Conservation (phyloP, 2,329 filamentous ascomycete species). For the Magnaporthiopsis poae region DNA sequence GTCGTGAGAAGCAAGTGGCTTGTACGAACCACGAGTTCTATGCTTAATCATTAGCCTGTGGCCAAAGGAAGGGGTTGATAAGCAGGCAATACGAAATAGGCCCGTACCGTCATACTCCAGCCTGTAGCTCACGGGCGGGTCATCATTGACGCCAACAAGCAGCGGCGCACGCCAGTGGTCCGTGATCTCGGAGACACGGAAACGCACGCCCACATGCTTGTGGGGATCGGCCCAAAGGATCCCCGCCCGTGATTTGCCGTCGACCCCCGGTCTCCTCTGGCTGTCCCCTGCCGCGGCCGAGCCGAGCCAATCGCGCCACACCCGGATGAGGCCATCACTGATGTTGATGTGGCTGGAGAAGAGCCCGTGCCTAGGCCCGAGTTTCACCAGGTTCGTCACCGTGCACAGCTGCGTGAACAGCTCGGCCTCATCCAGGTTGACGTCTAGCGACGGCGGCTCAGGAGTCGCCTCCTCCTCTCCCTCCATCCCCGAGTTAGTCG, state of each 20-base stretch:
- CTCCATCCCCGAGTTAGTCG: constrained; percentile 6
- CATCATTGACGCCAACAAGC: constrained; percentile 48
- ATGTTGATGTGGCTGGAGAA: constrained; percentile 58
- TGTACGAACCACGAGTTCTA: constrained; percentile 59
- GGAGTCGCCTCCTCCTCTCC: constrained; percentile 13
- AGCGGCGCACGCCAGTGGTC: constrained; percentile 37
- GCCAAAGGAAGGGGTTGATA: not conserved
- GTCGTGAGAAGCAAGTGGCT: constrained; percentile 53
- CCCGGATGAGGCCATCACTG: constrained; percentile 56
- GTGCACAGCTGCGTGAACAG: constrained; percentile 66
- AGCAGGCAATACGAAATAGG: not conserved
- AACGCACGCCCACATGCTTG: constrained; percentile 57
- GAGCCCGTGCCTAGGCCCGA: constrained; percentile 49
- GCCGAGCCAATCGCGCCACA: constrained; percentile 67
- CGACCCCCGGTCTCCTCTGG: constrained; percentile 9
- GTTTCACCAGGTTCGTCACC: constrained; percentile 57
- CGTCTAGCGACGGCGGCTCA: constrained; percentile 44
- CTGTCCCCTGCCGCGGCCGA: constrained; percentile 25
- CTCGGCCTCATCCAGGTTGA: constrained; percentile 60
- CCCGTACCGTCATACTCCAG: constrained; percentile 58
- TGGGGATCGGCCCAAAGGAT: constrained; percentile 61
- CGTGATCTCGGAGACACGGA: constrained; percentile 48
- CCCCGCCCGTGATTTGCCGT: constrained; percentile 16
- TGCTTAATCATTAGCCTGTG: not conserved
- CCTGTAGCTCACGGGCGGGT: constrained; percentile 58